These are phyloP conservation scores for Fonsecaea pedrosoi DNA, from an alignment of 2,329 filamentous ascomycete species.

Conservation along the genomic window DNA sequence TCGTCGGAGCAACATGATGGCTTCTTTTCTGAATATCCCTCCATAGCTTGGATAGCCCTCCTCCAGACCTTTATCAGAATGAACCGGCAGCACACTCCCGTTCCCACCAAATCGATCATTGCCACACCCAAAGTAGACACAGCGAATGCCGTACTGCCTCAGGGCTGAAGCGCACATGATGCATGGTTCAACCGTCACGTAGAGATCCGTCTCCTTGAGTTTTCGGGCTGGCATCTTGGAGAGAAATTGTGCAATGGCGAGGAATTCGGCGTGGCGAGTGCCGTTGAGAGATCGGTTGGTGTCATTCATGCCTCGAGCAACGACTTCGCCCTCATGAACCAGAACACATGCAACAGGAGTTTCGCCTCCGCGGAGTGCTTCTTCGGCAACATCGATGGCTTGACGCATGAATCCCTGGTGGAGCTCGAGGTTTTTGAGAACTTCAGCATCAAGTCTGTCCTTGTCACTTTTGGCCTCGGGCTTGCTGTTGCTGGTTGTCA, in stretches of 20 bases:
- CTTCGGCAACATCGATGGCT: constrained; percentile 63
- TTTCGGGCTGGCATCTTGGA: constrained; percentile 70
- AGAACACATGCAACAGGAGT: constrained; percentile 97
- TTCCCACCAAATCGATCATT: constrained; percentile 98
- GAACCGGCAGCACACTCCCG: constrained; percentile 80
- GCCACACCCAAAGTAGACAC: constrained; percentile 91
- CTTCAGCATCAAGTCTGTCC: constrained; percentile 38
- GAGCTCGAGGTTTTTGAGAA: constrained; percentile 36
- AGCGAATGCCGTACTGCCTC: constrained; percentile 83
- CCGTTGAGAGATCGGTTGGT: constrained; percentile 89
- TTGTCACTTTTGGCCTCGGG: constrained; percentile 30
- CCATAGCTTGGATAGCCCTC: constrained; percentile 81
- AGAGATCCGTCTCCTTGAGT: constrained; percentile 77
- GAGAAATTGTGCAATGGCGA: constrained; percentile 75
- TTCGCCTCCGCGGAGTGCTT: constrained; percentile 84
- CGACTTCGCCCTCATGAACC: constrained; percentile 77
- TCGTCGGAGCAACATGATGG: constrained; percentile 86
- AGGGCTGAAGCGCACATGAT: constrained; percentile 98
- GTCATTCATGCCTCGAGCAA: constrained; percentile 94
- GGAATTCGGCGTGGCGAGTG: constrained; percentile 93
- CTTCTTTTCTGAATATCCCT: constrained; percentile 87
- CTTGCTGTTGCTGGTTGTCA: constrained; percentile 18
- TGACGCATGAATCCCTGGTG: constrained; percentile 42
- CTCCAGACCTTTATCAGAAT: constrained; percentile 63
- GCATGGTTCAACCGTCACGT: constrained; percentile 97